Percentiles rank a stretch among this genome's conserved stretches.
These are phyloP conservation scores for Blastobotrys ciferrii DNA, from an alignment of 1,139 yeast genomes.

Conservation along the genomic window DNA sequence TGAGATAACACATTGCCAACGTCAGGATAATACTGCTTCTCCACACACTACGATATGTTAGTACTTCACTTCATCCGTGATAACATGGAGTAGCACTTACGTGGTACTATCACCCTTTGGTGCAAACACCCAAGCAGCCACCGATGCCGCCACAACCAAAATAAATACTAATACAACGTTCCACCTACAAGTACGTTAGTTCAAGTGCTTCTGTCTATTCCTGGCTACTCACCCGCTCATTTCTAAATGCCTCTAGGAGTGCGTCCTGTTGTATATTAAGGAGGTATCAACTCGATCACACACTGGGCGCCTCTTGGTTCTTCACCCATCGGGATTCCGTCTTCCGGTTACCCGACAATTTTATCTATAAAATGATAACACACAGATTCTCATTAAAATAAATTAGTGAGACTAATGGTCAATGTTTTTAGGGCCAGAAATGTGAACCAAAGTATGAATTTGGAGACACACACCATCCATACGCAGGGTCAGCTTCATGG, in stretches of 20 bases:
- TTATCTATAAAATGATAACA: no score
- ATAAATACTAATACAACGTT: slow-evolving; percentile 67
- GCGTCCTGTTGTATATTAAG: slow-evolving; percentile 4
- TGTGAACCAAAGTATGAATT: no score
- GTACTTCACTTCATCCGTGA: background rate
- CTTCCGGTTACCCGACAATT: no score
- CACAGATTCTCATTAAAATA: no score
- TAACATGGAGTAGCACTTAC: slow-evolving; percentile 22
- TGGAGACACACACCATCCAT: no score
- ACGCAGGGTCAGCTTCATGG: no score
- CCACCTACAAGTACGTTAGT: slow-evolving; percentile 45
- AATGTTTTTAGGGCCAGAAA: no score
- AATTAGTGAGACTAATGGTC: no score
- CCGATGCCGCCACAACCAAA: slow-evolving; percentile 57
- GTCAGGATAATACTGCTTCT: slow-evolving; percentile 82
- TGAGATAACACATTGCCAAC: slow-evolving; percentile 81
- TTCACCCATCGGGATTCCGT: background rate
- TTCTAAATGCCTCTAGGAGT: background rate
- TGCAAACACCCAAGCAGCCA: slow-evolving; percentile 62
- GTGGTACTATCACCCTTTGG: slow-evolving; percentile 56
- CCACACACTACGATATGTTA: slow-evolving; percentile 60
- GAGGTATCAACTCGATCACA: slow-evolving; percentile 1
- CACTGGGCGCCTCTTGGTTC: background rate
- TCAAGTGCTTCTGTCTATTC: no score
- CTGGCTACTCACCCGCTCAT: slow-evolving; percentile 8